Percentiles rank a stretch among this genome's conserved stretches.
Conservation (phyloP, 164 flowering plant species). For the Malania oleifera region DNA sequence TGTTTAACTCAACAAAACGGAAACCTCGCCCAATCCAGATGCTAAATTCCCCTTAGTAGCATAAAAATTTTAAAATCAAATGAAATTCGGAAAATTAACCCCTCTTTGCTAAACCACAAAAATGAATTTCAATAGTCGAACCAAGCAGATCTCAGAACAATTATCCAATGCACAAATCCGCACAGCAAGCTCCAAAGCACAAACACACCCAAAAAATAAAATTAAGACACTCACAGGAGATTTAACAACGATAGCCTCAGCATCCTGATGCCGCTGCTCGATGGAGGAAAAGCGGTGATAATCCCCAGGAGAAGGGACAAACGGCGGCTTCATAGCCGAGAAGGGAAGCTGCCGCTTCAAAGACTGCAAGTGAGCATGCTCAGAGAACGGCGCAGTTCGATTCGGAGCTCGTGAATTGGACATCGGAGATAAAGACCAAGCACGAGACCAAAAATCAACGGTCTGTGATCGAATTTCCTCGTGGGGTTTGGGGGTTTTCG, state of each 20-base stretch:
- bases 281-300: conserved; percentile 42
- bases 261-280: conserved; percentile 21
- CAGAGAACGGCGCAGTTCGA: conserved; percentile 7
- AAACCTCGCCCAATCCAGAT: no score
- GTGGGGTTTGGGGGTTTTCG: conserved; percentile 18
- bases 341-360: conserved; percentile 38
- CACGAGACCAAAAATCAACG: neutral
- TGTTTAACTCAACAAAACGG: no score
- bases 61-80: no score
- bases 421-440: neutral
- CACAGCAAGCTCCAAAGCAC: neutral
- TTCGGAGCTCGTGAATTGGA: conserved; percentile 11
- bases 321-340: conserved; percentile 47
- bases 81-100: no score
- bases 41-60: no score
- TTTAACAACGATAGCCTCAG: conserved; percentile 36
- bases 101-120: no score
- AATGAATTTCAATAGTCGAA: neutral
- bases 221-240: conserved; percentile 36
- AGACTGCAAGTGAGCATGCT: conserved; percentile 13
- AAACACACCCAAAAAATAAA: neutral
- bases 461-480: neutral
- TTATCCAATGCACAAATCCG: neutral
- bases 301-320: conserved; percentile 29
- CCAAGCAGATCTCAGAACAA: neutral